These are phyloP conservation scores for Bjerkandera adusta DNA, from an alignment of 1,284 basidiomycete species.

Conservation along the genomic window DNA sequence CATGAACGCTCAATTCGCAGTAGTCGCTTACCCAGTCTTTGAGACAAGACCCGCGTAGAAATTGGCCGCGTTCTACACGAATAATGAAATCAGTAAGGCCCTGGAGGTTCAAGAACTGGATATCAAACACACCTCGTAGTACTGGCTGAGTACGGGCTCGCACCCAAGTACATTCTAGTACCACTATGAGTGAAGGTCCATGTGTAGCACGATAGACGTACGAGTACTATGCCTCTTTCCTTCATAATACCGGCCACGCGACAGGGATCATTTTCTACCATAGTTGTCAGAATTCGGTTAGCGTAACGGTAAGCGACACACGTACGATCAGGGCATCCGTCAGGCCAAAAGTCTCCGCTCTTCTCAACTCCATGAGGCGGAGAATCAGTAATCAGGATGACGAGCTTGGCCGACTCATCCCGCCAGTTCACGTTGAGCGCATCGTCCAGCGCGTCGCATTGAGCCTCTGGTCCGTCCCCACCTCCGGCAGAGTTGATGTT, in stretches of 20 bases:
- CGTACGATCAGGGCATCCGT: neutral
- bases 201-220: too few species aligned
- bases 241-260: neutral
- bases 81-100: too few species aligned
- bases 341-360: neutral
- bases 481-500: constrained; percentile 46
- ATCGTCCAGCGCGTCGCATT: constrained; percentile 53
- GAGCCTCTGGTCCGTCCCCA: constrained; percentile 60
- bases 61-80: too few species aligned
- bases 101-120: too few species aligned
- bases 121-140: neutral
- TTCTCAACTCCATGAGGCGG: constrained; percentile 45
- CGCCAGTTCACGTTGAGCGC: constrained; percentile 49
- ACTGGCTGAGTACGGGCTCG: neutral
- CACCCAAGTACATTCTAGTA: neutral
- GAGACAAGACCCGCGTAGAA: neutral
- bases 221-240: too few species aligned
- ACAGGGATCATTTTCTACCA: neutral
- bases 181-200: neutral
- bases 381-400: constrained; percentile 51
- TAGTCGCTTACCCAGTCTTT: neutral
- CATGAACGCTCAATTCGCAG: neutral
- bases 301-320: neutral
- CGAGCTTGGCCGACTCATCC: constrained; percentile 48
- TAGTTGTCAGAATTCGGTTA: neutral